Evolutionary conservation across 805 yeast species (phyloP).

Genomic region (Candida coquimbonensis): DNA sequence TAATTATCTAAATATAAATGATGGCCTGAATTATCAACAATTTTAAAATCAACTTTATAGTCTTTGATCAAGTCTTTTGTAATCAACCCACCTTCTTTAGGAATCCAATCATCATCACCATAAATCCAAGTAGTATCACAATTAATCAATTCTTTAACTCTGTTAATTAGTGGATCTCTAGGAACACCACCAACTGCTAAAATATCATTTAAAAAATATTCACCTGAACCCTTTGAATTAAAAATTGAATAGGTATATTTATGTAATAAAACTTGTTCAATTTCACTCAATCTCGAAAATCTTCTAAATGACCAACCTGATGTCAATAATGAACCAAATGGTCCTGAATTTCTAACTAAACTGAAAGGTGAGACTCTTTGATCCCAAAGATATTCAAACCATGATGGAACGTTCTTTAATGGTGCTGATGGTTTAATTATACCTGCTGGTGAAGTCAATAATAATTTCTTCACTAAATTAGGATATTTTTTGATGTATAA

Average conservation of each 20-base stretch:
- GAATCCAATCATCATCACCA: slow-evolving; percentile 75
- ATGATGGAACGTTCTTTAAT: slow-evolving; percentile 51
- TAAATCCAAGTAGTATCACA: slow-evolving; percentile 77
- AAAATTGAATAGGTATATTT: slow-evolving; percentile 78
- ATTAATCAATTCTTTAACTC: slow-evolving; percentile 33
- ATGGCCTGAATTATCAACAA: slow-evolving; percentile 60
- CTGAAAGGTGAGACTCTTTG: slow-evolving; percentile 80
- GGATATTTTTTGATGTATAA: slow-evolving; percentile 60
- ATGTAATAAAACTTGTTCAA: slow-evolving; percentile 53
- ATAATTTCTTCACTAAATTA: slow-evolving; percentile 51
- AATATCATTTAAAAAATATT: slow-evolving; percentile 77
- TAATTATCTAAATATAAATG: slow-evolving; percentile 72
- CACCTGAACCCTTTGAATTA: slow-evolving; percentile 86
- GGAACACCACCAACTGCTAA: slow-evolving; percentile 91
- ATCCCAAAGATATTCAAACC: slow-evolving; percentile 83
- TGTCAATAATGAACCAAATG: slow-evolving; percentile 76
- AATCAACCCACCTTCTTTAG: slow-evolving; percentile 31
- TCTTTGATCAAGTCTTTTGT: slow-evolving; percentile 23
- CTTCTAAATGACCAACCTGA: slow-evolving; percentile 87
- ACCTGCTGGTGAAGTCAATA: slow-evolving; percentile 91
- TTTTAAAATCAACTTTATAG: slow-evolving; percentile 27
- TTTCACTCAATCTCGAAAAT: slow-evolving; percentile 49
- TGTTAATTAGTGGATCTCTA: slow-evolving; percentile 54
- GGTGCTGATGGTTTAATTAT: slow-evolving; percentile 43
- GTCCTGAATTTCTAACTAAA: slow-evolving; percentile 69